Evolutionary conservation across 768 basidiomycete species (phyloP), one percentile per base, ranked within the genome.

Genomic region (Collybia nuda): DNA sequence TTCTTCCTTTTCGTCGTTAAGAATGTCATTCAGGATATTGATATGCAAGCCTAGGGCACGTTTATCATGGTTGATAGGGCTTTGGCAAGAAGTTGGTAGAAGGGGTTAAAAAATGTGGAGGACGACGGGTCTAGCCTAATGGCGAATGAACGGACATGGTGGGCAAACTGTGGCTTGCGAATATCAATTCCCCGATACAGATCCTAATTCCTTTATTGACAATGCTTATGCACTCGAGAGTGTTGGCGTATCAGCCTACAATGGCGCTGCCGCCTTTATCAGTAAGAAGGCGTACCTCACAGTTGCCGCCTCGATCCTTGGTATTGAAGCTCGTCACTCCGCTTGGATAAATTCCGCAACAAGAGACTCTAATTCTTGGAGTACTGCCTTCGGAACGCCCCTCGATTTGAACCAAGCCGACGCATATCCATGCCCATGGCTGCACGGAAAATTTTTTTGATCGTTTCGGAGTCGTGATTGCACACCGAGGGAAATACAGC

Each of bases 371-470:
- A 71, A 75, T 32, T 71, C 80, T 1, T 87, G 84, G 84, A 79
- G 76, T 44, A 74, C 76, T 3, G 68, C 83, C 6, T 81, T 84
- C 60, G 84, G 86, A 62, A 73, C 70, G 1, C 69, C 76, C 3
- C 65, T 80, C 19, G 58, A 65, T 6, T 62, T 68, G 40, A 71
- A 67, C 54, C 69, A 78, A 49, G 67, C n/a, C 89, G 85, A 23
- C 88, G 77, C 66, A 90, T 76, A 62, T 90, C 87, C 86, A 90
- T 88, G 52, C 77, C 77, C 53, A 90, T 80, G 41, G 77, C 79
- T 0, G 81, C 75, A 15, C 87, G 75, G 65, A 88, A 82, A 62
- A 86, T 88, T 58, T 89, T 86, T 53, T 86, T 88, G 62, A 90
- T 74, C 50, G 84, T 85, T 50, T 88, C 87, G 44, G 66, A 75